phyloP scores from a whole-genome alignment of 805 yeast genomes.

The Candida parachauliodes region DNA sequence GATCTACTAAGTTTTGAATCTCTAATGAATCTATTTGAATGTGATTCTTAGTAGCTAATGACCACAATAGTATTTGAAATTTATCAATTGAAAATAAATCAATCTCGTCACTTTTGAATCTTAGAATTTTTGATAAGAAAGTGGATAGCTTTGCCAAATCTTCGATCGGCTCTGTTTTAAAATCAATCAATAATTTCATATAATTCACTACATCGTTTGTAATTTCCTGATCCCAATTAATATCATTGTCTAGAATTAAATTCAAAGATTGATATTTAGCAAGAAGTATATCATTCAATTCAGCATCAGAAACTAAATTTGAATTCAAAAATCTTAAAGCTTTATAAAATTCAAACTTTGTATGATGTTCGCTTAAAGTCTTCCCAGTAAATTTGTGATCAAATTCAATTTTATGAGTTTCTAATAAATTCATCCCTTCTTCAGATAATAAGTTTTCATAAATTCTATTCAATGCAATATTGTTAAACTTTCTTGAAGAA shows the following conservation, averaged over 20 bases:
- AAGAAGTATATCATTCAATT: slow-evolving; percentile 20
- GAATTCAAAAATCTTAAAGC: slow-evolving; percentile 26
- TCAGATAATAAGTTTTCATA: slow-evolving; percentile 1
- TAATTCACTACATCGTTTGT: slow-evolving; percentile 26
- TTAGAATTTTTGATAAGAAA: slow-evolving; percentile 23
- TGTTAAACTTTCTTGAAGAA: slow-evolving; percentile 11
- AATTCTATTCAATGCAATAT: background rate
- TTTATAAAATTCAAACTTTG: slow-evolving; percentile 21
- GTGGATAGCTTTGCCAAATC: slow-evolving; percentile 22
- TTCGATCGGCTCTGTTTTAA: slow-evolving; percentile 14
- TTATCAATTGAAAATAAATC: slow-evolving; percentile 22
- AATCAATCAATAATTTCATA: slow-evolving; percentile 32
- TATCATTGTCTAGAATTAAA: slow-evolving; percentile 8
- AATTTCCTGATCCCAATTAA: slow-evolving; percentile 15
- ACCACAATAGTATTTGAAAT: slow-evolving; percentile 34
- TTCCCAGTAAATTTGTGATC: slow-evolving; percentile 13
- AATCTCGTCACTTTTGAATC: slow-evolving; percentile 23
- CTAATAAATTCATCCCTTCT: background rate
- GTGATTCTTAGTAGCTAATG: slow-evolving; percentile 19
- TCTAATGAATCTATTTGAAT: slow-evolving; percentile 6
- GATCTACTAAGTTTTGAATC: slow-evolving; percentile 1
- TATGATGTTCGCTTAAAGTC: slow-evolving; percentile 16
- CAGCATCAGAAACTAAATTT: slow-evolving; percentile 20
- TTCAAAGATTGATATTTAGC: slow-evolving; percentile 24
- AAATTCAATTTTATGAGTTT: slow-evolving; percentile 9